A percentile compares a stretch with the other conserved stretches of the same genome.
Evolutionary conservation across 2,329 filamentous ascomycete genomes (phyloP).

Genomic region (Cercospora sesami): DNA sequence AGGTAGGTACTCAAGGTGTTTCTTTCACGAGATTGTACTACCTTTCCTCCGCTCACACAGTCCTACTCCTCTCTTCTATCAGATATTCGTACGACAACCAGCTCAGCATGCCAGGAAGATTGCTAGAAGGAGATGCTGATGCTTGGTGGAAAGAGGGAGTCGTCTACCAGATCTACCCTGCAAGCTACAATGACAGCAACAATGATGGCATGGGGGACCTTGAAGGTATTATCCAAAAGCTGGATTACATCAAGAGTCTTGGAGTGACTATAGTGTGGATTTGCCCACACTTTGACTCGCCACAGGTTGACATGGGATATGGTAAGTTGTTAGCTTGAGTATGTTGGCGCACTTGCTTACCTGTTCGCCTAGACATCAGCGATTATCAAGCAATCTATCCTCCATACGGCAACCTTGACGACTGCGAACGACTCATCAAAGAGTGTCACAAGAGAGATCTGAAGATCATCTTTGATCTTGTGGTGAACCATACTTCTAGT

Average conservation of each 20-base stretch:
- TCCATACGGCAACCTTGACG: conserved; percentile 36
- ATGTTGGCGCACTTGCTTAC: background rate
- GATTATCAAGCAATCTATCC: conserved; percentile 15
- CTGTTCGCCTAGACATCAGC: background rate
- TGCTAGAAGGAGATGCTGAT: conserved; percentile 1
- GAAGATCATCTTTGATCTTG: conserved; percentile 51
- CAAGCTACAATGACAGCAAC: conserved; percentile 57
- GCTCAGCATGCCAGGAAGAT: background rate
- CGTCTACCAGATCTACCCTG: conserved; percentile 57
- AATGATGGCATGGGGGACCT: conserved; percentile 64
- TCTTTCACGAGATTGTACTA: background rate
- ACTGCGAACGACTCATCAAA: conserved; percentile 47
- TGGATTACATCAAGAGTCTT: conserved; percentile 60
- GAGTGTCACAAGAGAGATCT: conserved; percentile 47
- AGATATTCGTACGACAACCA: background rate
- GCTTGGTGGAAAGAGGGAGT: conserved; percentile 12
- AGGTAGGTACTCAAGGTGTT: background rate
- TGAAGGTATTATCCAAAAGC: conserved; percentile 61
- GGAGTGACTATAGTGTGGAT: conserved; percentile 52
- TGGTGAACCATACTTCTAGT: conserved; percentile 34
- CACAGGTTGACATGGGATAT: conserved; percentile 57
- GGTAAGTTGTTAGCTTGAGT: conserved; percentile 22
- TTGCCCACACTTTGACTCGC: conserved; percentile 54
- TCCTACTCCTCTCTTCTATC: background rate
- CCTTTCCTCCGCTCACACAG: background rate